Evolutionary conservation across 495 filamentous ascomycete species (phyloP).

Genomic region (Talaromyces trachyspermus): DNA sequence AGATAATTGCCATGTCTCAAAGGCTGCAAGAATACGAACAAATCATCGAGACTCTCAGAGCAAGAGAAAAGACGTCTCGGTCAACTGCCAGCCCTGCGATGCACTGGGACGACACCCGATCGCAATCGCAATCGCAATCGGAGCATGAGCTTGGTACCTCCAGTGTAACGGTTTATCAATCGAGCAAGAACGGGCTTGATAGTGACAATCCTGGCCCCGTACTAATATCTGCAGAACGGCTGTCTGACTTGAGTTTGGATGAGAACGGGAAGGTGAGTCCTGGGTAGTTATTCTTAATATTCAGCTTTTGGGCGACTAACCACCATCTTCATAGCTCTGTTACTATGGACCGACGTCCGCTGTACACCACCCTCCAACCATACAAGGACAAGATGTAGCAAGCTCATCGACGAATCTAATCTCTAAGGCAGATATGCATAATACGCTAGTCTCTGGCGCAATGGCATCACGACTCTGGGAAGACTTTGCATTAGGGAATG

Average conservation of each 20-base stretch:
- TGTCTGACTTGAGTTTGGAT: background rate
- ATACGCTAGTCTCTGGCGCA: background rate
- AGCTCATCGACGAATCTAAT: background rate
- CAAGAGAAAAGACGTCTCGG: too few species aligned
- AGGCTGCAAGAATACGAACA: background rate
- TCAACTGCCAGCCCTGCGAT: too few species aligned
- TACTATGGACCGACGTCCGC: background rate
- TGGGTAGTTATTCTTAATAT: too few species aligned
- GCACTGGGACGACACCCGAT: too few species aligned
- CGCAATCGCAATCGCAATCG: too few species aligned
- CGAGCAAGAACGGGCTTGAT: too few species aligned
- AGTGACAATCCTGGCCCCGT: too few species aligned
- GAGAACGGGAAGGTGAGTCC: background rate
- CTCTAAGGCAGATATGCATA: background rate
- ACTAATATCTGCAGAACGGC: background rate
- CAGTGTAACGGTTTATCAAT: too few species aligned
- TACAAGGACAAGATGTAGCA: background rate
- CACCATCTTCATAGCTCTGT: too few species aligned
- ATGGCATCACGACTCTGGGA: background rate
- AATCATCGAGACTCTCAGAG: background rate
- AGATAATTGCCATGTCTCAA: background rate
- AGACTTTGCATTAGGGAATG: background rate
- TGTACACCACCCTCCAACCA: background rate
- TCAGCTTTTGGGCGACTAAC: too few species aligned
- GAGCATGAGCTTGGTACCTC: too few species aligned